These are phyloP conservation scores for Phoma sp. DNA, from an alignment of 2,329 filamentous ascomycete species.

Conservation along the genomic window DNA sequence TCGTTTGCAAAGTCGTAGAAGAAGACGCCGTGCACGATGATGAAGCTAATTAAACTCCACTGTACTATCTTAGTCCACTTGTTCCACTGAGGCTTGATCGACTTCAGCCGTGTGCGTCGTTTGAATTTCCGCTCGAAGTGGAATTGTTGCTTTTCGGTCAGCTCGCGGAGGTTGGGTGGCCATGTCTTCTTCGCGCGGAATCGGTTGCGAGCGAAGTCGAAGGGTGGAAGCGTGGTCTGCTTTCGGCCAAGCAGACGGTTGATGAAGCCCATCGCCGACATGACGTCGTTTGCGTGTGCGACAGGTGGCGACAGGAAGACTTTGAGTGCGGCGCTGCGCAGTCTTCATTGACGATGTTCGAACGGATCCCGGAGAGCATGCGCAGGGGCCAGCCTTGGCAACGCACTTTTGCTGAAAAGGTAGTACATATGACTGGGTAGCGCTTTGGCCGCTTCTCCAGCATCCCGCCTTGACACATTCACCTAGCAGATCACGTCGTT, in stretches of 20 bases:
- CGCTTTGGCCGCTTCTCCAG: slow-evolving; percentile 16
- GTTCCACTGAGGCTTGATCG: slow-evolving; percentile 67
- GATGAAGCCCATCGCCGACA: slow-evolving; percentile 48
- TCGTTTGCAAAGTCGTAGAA: slow-evolving; percentile 63
- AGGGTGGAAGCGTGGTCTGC: slow-evolving; percentile 43
- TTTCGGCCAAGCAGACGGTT: slow-evolving; percentile 56
- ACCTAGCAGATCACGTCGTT: slow-evolving; percentile 18
- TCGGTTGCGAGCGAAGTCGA: slow-evolving; percentile 60
- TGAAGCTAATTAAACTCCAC: slow-evolving; percentile 56
- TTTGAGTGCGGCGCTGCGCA: slow-evolving; percentile 4
- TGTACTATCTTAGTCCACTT: slow-evolving; percentile 71
- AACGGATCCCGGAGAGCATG: slow-evolving; percentile 15
- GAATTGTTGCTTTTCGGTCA: slow-evolving; percentile 76
- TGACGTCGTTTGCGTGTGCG: slow-evolving; percentile 6
- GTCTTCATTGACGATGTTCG: slow-evolving; percentile 27
- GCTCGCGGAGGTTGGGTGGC: slow-evolving; percentile 76
- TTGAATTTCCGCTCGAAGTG: slow-evolving; percentile 81
- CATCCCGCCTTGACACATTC: slow-evolving; percentile 13
- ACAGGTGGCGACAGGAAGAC: slow-evolving; percentile 10
- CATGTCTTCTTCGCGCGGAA: slow-evolving; percentile 74
- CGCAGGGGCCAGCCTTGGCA: slow-evolving; percentile 24
- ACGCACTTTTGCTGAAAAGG: slow-evolving; percentile 27
- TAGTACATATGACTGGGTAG: slow-evolving; percentile 23
- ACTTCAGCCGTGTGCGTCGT: slow-evolving; percentile 68
- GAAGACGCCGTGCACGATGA: slow-evolving; percentile 62